phyloP scores from a whole-genome alignment of 2,329 filamentous ascomycete genomes.

The Xylariaceae sp. region DNA sequence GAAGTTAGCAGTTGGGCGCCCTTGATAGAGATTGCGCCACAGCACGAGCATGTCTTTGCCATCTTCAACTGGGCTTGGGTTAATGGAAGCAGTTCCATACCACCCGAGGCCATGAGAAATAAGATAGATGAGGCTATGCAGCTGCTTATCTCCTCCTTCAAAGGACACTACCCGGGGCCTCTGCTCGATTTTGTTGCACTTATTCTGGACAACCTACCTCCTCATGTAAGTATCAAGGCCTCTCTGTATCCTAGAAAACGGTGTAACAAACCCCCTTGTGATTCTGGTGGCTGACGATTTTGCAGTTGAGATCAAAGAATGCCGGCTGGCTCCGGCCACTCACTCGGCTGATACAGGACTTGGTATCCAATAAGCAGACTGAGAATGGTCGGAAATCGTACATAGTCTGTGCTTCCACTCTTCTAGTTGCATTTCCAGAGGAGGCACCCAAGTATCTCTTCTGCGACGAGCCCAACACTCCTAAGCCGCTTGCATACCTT shows the following conservation, averaged over 20 bases:
- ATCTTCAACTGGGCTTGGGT: constrained; percentile 54
- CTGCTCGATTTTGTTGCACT: constrained; percentile 52
- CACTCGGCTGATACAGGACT: constrained; percentile 43
- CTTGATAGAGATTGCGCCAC: constrained; percentile 52
- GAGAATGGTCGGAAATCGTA: constrained; percentile 52
- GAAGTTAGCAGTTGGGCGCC: constrained; percentile 46
- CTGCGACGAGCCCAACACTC: constrained; percentile 35
- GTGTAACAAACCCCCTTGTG: no score
- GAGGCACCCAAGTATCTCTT: constrained; percentile 48
- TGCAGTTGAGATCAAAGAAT: constrained; percentile 42
- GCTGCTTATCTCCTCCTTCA: constrained; percentile 32
- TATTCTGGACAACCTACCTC: constrained; percentile 45
- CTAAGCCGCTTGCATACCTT: constrained; percentile 56
- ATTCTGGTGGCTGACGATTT: constrained; percentile 12
- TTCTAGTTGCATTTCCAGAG: constrained; percentile 51
- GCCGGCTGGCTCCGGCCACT: constrained; percentile 50
- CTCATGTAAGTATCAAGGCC: constrained; percentile 37
- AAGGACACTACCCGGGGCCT: constrained; percentile 54
- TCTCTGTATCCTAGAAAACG: no score
- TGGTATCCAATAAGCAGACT: constrained; percentile 52
- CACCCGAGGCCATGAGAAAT: constrained; percentile 24
- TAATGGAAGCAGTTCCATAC: constrained; percentile 35
- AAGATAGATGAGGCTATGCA: constrained; percentile 46
- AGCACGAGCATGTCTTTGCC: constrained; percentile 48
- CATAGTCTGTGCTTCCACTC: constrained; percentile 51